Base-by-base conservation (phyloP, 768 basidiomycete species). In the Rhodotorula diobovata region DNA sequence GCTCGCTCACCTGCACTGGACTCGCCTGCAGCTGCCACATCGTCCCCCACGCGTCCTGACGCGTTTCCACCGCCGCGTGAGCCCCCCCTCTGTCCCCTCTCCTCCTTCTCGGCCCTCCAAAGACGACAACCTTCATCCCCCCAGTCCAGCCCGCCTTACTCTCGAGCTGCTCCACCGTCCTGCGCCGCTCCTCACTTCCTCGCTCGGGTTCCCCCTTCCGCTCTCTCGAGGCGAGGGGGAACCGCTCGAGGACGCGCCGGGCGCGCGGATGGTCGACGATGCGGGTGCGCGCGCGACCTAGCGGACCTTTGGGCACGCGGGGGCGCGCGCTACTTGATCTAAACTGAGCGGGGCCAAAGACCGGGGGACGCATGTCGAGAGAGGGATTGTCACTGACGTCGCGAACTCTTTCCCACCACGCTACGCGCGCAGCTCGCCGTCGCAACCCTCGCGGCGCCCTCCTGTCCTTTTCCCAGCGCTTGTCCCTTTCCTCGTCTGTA, bases 291-390 rank as follows among this genome's bases (percentile, higher is more conserved):
- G 10, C 12, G 34, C n/a, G n/a, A n/a, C n/a, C n/a, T n/a, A n/a
- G n/a, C n/a, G n/a, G n/a, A 10, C 28, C 1, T 11, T 16, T 15
- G 57, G 18, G 12, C 20, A 37, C 25, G 32, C 50, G 2, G 35
- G 30, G 63, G 60, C 41, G 41, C 14, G 41, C 12, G 55, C 25
- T 63, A 73, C 72, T 73, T 73, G 72, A 73, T 73, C 72, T 69
- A 66, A 73, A 46, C 65, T 69, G 72, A 73, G 72, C 68, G 67
- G 28, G 15, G 14, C 30, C 12, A 6, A 53, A 9, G 28, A 50
- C 15, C 25, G 2, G 28, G 25, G 2, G 4, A 2, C 5, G 16
- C 45, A 7, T 23, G 20, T 28, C 21, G 46, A 48, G 25, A 23
- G 48, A 25, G 48, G n/a, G n/a, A n/a, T n/a, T n/a, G n/a, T n/a